Evolutionary conservation across 1,284 basidiomycete genomes (phyloP), one percentile per base, ranked within the genome.

Genomic region (Volvariella volvacea): DNA sequence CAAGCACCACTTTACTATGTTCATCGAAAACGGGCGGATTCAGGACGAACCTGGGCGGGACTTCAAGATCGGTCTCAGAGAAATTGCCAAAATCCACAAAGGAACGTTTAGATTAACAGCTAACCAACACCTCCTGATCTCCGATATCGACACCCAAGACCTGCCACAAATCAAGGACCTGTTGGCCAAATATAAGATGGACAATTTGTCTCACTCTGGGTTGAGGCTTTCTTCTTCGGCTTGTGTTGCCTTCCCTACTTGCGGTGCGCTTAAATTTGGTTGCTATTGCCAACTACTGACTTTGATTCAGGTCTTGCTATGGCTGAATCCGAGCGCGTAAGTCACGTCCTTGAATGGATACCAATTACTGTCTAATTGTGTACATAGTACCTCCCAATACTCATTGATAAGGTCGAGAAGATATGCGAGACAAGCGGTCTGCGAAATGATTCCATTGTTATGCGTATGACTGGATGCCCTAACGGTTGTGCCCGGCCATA

Each of bases 211-310:
- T 49, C 83, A 85, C 57, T 80, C 83, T 19, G 94, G 78, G 4
- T 64, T 99, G 56, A 76, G 93, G 50, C 68, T 97, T 37, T 87
- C 88, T 4, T 88, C 87, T 4, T 92, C 89, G 4, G 92, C 96
- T 16, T 99, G 96, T 68, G 95, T 99, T 48, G 88, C 95, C 1
- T 96, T 99, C 78, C 95, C 96, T 4, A 99, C 95, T 3, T 99
- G 93, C 60, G 87, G 63, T 36, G 15, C 8, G 34, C n/a, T 6
- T 12, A 28, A 15, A 15, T 7, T 36, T 6, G 7, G n/a, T 36
- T 6, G 6, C 14, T n/a, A 16, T n/a, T 36, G 19, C 4, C 34
- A 36, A 36, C n/a, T 6, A n/a, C 34, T 20, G 15, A 36, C 14
- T 8, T 20, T n/a, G 19, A 8, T n/a, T 16, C 14, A 36, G 34